phyloP scores from a whole-genome alignment of 768 basidiomycete species.

The Termitomyces sp. region DNA sequence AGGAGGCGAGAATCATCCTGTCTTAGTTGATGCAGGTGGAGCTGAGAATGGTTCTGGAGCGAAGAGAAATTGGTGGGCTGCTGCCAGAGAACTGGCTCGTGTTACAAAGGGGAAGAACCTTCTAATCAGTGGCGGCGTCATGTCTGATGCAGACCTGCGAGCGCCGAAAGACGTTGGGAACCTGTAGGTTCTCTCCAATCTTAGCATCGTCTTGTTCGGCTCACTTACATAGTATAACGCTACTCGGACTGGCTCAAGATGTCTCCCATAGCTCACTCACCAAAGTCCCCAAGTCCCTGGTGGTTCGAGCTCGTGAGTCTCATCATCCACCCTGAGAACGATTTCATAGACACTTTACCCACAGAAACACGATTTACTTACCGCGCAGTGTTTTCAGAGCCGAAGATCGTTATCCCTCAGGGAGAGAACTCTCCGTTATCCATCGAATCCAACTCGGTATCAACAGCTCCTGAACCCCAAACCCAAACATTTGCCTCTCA shows the following conservation, averaged over 20 bases:
- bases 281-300: slow-evolving; percentile 58
- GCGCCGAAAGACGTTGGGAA: slow-evolving; percentile 74
- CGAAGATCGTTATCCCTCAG: slow-evolving; percentile 55
- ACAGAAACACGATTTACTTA: slow-evolving; percentile 81
- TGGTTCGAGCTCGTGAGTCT: slow-evolving; percentile 69
- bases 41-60: slow-evolving; percentile 50
- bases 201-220: neutral
- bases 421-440: slow-evolving; percentile 7
- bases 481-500: neutral
- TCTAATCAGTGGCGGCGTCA: slow-evolving; percentile 66
- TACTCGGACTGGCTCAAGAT: slow-evolving; percentile 70
- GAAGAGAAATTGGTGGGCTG: slow-evolving; percentile 85
- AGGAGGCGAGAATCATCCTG: slow-evolving; percentile 52
- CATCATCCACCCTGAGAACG: neutral
- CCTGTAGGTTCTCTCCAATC: slow-evolving; percentile 43
- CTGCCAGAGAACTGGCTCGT: slow-evolving; percentile 69
- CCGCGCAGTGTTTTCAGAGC: slow-evolving; percentile 75
- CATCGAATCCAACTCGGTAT: neutral
- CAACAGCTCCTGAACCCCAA: neutral
- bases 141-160: slow-evolving; percentile 58
- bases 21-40: slow-evolving; percentile 40
- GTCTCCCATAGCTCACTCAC: slow-evolving; percentile 60
- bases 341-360: neutral
- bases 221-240: slow-evolving; percentile 43
- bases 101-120: slow-evolving; percentile 80